Base-by-base conservation (phyloP, 306 rosid genomes). In the Cucurbita pepo region DNA sequence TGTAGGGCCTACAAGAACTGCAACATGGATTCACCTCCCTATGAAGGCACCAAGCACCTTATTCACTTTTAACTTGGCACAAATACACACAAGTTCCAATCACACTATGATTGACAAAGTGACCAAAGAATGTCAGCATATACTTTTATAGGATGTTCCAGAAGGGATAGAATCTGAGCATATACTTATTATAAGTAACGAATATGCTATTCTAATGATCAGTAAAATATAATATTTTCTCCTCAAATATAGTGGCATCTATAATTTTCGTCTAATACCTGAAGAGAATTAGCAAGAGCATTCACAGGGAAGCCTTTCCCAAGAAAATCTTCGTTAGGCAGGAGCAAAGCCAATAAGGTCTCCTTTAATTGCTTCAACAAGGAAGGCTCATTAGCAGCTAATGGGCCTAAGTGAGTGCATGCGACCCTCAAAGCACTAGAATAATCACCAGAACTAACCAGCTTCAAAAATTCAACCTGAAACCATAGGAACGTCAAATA, bases 381-480 rank as follows among this genome's bases (percentile, higher is more conserved):
- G 80, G 91, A 51, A 75, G 89, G 91, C 82, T 95, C 95, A 72
- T 75, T 76, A 73, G 99, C 79, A 38, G 97, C 99, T 60, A 95
- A 84, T 65, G 96, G 97, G 75, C 99, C 97, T 82, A 91, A 83
- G 81, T 95, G 91, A 56, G 96, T 79, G 82, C 88, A 91, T 48
- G 99, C 99, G 71, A 95, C 96, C 83, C 72, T 84, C 83, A 91
- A 77, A 72, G 96, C 97, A 79, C 90, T 78, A 77, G 88, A 83
- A 84, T 85, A 82, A 80, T 95, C 96, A 65, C 97, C 95, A 22
- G 91, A 84, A 79, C 88, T 76, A 74, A 91, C 99, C 80, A 91
- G 79, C 90, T 89, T 95, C 64, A 95, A 94, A 73, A 95, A 95
- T 85, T 95, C 97, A 85, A 95, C 97, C 99, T 95, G 84, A 8